A percentile compares a stretch with the other conserved stretches of the same genome.
phyloP scores from a whole-genome alignment of 2,329 filamentous ascomycete genomes.

The Fusarium buxicola region DNA sequence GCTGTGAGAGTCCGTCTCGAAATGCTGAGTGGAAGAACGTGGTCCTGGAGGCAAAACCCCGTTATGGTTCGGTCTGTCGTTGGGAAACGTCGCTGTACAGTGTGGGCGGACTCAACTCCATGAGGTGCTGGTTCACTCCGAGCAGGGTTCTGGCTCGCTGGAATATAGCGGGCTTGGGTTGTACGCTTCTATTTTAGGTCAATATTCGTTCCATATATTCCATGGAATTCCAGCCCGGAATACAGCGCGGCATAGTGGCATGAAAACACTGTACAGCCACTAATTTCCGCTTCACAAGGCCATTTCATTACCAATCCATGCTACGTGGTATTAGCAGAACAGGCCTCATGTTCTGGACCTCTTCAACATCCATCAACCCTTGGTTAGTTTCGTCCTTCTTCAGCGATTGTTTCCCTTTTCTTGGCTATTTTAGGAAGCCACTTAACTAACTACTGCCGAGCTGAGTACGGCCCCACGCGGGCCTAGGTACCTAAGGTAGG shows the following conservation, averaged over 20 bases:
- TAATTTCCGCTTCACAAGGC: not conserved
- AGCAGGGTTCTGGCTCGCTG: not conserved
- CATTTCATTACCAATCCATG: not conserved
- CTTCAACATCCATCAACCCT: not conserved
- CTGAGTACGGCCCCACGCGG: conserved; percentile 5
- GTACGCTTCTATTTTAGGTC: conserved; percentile 1
- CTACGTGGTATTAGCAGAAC: not conserved
- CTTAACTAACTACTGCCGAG: conserved; percentile 2
- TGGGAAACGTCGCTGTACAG: not conserved
- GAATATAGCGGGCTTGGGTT: not conserved
- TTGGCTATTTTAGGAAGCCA: conserved; percentile 7
- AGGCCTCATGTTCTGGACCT: not conserved
- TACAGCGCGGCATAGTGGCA: not conserved
- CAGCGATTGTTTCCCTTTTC: not conserved
- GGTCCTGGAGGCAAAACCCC: no score
- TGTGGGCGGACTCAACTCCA: conserved; percentile 1
- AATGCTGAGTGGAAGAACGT: no score
- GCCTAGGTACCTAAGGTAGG: no score
- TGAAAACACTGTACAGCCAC: not conserved
- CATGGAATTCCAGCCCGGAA: conserved; percentile 5
- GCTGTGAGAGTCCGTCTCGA: not conserved
- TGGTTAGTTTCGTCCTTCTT: not conserved
- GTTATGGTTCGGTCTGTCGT: no score
- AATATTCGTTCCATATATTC: not conserved
- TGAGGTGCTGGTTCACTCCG: not conserved